These are phyloP conservation scores for Populus hybrid DNA, from an alignment of 441 rosid species.

Conservation along the genomic window DNA sequence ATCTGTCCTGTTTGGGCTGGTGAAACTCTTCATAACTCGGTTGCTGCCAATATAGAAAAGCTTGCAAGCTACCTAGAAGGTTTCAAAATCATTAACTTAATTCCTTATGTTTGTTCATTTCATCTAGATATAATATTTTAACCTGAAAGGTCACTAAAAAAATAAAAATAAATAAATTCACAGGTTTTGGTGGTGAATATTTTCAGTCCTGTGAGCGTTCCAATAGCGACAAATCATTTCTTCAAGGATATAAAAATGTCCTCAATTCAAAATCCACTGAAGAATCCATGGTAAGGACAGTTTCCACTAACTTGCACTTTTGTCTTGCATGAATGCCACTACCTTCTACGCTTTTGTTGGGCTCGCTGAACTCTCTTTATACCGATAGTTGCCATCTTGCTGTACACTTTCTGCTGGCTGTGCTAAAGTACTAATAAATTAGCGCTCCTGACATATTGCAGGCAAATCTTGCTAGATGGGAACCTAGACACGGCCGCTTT, in stretches of 20 bases:
- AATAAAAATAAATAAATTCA: background rate
- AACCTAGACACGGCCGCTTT: no score
- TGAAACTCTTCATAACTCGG: conserved; percentile 66
- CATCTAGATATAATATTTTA: background rate
- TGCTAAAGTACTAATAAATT: background rate
- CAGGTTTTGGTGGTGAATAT: conserved; percentile 71
- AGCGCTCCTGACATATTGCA: conserved; percentile 14
- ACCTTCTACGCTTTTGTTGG: conserved; percentile 19
- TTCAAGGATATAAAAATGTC: conserved; percentile 54
- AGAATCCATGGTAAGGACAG: conserved; percentile 57
- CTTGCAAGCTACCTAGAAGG: conserved; percentile 68
- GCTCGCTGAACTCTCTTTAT: no score
- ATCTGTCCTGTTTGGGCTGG: conserved; percentile 93
- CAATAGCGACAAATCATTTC: conserved; percentile 39
- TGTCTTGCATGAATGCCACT: conserved; percentile 27
- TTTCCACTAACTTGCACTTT: conserved; percentile 1
- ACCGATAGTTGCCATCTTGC: background rate
- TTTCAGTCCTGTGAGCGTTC: conserved; percentile 25
- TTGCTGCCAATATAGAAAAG: conserved; percentile 58
- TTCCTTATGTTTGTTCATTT: background rate
- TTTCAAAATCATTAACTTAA: conserved; percentile 8
- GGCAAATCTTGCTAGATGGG: conserved; percentile 94
- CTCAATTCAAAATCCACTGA: conserved; percentile 63
- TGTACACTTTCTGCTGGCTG: background rate
- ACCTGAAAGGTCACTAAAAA: background rate